These are phyloP conservation scores for Calonectria ilicicola DNA, from an alignment of 2,329 filamentous ascomycete species.

Conservation along the genomic window DNA sequence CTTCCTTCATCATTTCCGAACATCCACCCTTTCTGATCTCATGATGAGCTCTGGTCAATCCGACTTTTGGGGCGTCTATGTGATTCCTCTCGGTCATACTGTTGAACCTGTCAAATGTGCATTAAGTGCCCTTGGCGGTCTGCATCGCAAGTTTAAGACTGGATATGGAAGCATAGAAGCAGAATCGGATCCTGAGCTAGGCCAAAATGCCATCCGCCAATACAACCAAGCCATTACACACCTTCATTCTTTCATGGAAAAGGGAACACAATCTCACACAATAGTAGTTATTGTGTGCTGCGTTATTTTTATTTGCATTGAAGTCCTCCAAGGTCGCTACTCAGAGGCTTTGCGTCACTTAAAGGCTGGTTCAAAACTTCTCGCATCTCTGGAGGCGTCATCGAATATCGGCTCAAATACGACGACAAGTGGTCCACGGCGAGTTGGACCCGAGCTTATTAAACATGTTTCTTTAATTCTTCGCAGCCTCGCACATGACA, in stretches of 20 bases:
- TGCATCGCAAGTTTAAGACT: not conserved
- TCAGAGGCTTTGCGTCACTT: not conserved
- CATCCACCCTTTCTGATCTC: not conserved
- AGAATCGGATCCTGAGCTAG: not conserved
- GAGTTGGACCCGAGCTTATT: not conserved
- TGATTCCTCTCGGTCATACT: not conserved
- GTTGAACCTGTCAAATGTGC: not conserved
- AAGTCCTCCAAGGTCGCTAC: not conserved
- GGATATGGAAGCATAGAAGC: not conserved
- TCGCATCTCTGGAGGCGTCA: not conserved
- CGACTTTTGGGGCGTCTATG: not conserved
- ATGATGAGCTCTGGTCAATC: not conserved
- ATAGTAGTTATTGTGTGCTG: not conserved
- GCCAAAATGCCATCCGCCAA: not conserved
- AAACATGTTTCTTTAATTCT: not conserved
- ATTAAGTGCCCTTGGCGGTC: not conserved
- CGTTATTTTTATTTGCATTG: conserved; percentile 4
- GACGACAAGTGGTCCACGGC: not conserved
- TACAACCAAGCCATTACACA: not conserved
- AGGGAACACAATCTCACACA: not conserved
- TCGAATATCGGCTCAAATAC: not conserved
- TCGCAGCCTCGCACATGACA: not conserved
- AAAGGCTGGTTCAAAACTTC: not conserved
- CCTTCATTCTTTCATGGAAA: not conserved
- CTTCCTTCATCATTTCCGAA: not conserved